phyloP scores from a whole-genome alignment of 192 early-diverging fungal genomes.

The Rhizoclosmatium sp. region DNA sequence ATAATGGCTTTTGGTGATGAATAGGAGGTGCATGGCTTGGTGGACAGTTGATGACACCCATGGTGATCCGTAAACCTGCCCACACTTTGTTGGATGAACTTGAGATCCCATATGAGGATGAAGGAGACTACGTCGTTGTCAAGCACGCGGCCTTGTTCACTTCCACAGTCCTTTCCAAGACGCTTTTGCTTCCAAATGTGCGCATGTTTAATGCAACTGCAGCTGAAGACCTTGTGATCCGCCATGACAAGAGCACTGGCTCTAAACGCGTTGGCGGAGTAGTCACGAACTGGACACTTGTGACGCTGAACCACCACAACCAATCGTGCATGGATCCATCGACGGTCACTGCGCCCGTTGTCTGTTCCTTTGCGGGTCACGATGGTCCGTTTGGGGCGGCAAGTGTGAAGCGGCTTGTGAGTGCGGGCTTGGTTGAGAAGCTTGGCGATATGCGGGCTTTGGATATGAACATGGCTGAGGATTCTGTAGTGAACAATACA shows the following conservation, averaged over 20 bases:
- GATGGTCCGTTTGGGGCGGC: constrained; percentile 76
- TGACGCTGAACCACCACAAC: constrained; percentile 56
- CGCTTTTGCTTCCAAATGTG: constrained; percentile 68
- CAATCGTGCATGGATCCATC: constrained; percentile 80
- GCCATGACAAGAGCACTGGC: constrained; percentile 43
- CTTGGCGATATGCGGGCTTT: constrained; percentile 69
- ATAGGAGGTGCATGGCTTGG: constrained; percentile 74
- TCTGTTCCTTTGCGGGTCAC: constrained; percentile 72
- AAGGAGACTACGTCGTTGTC: constrained; percentile 76
- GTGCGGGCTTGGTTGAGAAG: constrained; percentile 63
- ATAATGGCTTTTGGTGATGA: too few species aligned
- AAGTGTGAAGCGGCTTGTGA: constrained; percentile 69
- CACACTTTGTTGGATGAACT: constrained; percentile 70
- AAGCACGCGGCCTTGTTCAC: constrained; percentile 72
- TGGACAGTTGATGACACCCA: constrained; percentile 70
- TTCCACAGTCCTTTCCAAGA: constrained; percentile 73
- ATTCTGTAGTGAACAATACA: constrained; percentile 69
- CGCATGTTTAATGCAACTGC: constrained; percentile 80
- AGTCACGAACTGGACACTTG: constrained; percentile 80
- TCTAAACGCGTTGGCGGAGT: constrained; percentile 65
- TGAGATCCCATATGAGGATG: constrained; percentile 73
- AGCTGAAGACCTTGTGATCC: constrained; percentile 75
- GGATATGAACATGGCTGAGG: constrained; percentile 76
- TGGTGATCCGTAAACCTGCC: constrained; percentile 78
- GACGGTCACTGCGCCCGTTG: constrained; percentile 69